A percentile compares a stretch with the other conserved stretches of the same genome.
Evolutionary conservation across 768 basidiomycete species (phyloP).

Genomic region (Cyclocybe cylindracea): DNA sequence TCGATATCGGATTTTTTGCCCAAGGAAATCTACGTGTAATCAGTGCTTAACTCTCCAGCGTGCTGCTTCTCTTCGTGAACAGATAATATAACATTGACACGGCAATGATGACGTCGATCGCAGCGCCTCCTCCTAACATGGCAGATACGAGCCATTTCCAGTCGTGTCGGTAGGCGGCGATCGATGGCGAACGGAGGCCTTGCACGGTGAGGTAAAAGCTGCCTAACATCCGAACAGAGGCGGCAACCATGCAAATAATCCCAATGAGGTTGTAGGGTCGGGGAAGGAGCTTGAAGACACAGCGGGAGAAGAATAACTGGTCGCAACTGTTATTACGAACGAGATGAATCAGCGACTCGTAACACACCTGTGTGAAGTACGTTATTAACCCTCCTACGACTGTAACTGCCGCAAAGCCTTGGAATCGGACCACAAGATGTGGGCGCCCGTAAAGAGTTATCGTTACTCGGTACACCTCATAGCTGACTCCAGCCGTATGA

Average conservation of each 20-base stretch:
- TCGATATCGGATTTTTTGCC: no score
- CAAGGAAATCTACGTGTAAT: no score
- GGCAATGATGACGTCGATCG: neutral
- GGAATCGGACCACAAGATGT: neutral
- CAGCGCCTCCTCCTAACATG: neutral
- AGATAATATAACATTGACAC: neutral
- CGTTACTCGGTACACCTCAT: no score
- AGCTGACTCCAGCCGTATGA: no score
- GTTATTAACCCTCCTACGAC: neutral
- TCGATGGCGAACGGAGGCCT: neutral
- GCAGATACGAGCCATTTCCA: slow-evolving; percentile 1
- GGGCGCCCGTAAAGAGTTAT: no score
- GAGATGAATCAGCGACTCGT: neutral
- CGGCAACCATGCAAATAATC: neutral
- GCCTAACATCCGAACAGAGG: neutral
- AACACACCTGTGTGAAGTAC: neutral
- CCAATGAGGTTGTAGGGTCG: neutral
- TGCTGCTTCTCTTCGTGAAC: no score
- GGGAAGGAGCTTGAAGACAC: neutral
- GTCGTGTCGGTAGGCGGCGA: neutral
- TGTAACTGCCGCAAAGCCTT: neutral
- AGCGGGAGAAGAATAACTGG: neutral
- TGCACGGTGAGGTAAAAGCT: neutral
- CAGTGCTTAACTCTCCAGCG: no score
- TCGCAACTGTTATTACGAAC: neutral